Evolutionary conservation across 192 early-diverging fungal species (phyloP).

Genomic region (Rhizophagus sp.): DNA sequence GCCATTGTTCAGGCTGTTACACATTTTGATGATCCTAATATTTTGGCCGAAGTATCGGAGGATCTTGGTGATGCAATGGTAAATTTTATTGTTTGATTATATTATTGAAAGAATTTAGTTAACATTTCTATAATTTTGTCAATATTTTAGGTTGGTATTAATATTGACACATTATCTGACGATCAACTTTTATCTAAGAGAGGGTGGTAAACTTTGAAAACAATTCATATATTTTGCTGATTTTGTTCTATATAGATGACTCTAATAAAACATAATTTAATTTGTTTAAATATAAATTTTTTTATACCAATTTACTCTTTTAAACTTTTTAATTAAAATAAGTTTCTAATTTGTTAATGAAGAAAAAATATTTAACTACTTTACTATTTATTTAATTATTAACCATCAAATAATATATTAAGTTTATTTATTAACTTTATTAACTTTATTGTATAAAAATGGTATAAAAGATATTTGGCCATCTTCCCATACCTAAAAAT

Average conservation of each 20-base stretch:
- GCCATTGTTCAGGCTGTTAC: slow-evolving; percentile 97
- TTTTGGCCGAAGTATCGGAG: slow-evolving; percentile 87
- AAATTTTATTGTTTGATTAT: slow-evolving; percentile 59
- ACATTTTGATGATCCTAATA: slow-evolving; percentile 87
- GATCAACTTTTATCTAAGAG: slow-evolving; percentile 24
- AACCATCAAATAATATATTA: no score
- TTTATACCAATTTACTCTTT: no score
- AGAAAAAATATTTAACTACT: background rate
- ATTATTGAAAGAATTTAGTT: background rate
- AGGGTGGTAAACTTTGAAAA: slow-evolving; percentile 1
- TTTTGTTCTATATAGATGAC: no score
- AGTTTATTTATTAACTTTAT: no score
- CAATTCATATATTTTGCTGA: no score
- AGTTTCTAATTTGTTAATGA: background rate
- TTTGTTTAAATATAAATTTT: no score
- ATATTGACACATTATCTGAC: slow-evolving; percentile 25
- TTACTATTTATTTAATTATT: background rate
- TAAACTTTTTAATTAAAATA: no score
- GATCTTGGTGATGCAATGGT: slow-evolving; percentile 97
- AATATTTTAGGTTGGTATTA: slow-evolving; percentile 27
- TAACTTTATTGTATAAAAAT: slow-evolving; percentile 1
- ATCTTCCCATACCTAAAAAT: slow-evolving; percentile 29
- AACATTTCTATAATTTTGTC: background rate
- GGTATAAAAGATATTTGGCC: slow-evolving; percentile 28
- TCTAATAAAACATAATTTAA: no score